Evolutionary conservation across 1,139 yeast genomes (phyloP), one percentile per base, ranked within the genome.

Genomic region (Blastobotrys niveus): DNA sequence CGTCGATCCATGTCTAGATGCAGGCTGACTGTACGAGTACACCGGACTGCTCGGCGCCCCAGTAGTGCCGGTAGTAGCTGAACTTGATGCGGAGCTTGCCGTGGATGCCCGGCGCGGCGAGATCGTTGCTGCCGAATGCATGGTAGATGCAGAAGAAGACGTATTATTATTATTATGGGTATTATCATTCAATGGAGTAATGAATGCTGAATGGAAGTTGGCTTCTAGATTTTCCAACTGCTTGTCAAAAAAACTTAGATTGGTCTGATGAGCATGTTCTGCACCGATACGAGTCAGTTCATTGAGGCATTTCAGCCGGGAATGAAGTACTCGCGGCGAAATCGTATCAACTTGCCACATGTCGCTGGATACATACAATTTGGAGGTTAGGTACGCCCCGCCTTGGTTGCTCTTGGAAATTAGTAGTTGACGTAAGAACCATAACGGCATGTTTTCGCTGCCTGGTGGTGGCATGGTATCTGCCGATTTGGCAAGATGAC

Each of bases 351-450:
- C 30, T 9, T 44, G 42, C 58, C 59, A 55, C 25, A 57, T 33
- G n/a, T 48, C 54, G 6, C 41, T 29, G 2, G 60, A 51, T 15
- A 58, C 31, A 35, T 53, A 54, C 30, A 58, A 38, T 24, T 46
- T 47, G 17, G 44, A 44, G 17, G 54, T 49, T 14, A 58, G 36
- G 35, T 45, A 55, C 9, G 56, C 52, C 2, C 61, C 61, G 6
- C 48, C 48, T 3, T 51, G 43, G 40, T 49, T 48, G 12, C 52
- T 42, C 24, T 53, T 52, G 2, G 57, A 52, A 15, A 37, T 41
- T 6, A 55, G 40, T n/a, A 56, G 49, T 34, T 49, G 58, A 7
- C 50, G 48, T 31, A 56, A 41, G 29, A 56, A 55, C 60, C 60
- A 56, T 38, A 47, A 42, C 2, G 57, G 48, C 7, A 47, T 40